These are phyloP conservation scores for Cladosporium sp. DNA, from an alignment of 2,329 filamentous ascomycete species.

Conservation along the genomic window DNA sequence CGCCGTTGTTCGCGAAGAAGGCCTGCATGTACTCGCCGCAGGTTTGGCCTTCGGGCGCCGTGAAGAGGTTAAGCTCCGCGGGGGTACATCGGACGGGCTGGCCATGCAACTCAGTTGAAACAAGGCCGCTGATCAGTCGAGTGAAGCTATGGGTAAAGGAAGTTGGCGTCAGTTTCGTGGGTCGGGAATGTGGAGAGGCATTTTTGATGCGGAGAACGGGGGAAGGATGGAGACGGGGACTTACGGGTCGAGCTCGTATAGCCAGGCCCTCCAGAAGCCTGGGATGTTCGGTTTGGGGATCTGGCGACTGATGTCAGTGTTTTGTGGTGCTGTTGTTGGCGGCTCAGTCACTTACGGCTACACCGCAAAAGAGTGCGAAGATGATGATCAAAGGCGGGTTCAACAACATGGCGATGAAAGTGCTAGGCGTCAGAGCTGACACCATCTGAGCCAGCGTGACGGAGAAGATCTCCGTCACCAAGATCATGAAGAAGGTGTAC, in stretches of 20 bases:
- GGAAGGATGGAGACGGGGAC: constrained; percentile 3
- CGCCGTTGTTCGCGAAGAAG: constrained; percentile 65
- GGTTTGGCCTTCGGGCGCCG: constrained; percentile 58
- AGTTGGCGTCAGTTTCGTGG: constrained; percentile 7
- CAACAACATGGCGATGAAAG: constrained; percentile 73
- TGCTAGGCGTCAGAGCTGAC: constrained; percentile 70
- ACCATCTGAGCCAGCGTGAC: constrained; percentile 75
- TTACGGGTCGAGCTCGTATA: constrained; percentile 72
- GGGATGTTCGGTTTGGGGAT: constrained; percentile 69
- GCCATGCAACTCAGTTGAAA: constrained; percentile 70
- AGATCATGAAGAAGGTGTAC: constrained; percentile 81
- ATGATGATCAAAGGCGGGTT: constrained; percentile 74
- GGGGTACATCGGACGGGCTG: constrained; percentile 58
- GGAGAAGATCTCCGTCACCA: constrained; percentile 80
- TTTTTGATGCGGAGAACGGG: not conserved
- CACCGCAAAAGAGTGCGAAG: constrained; percentile 83
- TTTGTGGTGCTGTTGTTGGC: not conserved
- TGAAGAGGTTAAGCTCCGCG: constrained; percentile 64
- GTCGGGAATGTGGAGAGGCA: constrained; percentile 4
- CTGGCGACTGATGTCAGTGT: constrained; percentile 1
- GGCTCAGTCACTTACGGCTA: constrained; percentile 57
- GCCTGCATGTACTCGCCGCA: constrained; percentile 72
- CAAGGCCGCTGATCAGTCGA: constrained; percentile 73
- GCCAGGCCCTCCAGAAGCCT: constrained; percentile 72
- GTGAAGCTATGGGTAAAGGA: constrained; percentile 53